phyloP scores from a whole-genome alignment of 768 basidiomycete genomes.

The Suillus brevipes region DNA sequence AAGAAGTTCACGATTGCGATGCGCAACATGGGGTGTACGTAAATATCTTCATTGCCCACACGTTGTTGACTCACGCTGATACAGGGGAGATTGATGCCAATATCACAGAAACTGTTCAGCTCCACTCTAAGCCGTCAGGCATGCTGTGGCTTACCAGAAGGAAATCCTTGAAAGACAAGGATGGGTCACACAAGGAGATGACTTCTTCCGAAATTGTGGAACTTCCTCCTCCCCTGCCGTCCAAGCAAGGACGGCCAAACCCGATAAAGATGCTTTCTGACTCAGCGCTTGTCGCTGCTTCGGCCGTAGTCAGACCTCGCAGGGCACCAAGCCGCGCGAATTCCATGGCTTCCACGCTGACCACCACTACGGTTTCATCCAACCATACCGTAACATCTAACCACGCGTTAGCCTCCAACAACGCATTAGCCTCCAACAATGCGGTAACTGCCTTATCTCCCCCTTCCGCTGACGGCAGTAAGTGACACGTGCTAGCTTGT shows the following conservation, averaged over 20 bases:
- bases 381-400: neutral
- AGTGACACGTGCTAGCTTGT: neutral
- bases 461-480: slow-evolving; percentile 9
- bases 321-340: slow-evolving; percentile 30
- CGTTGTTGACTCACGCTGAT: neutral
- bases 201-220: slow-evolving; percentile 27
- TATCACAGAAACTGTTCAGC: slow-evolving; percentile 61
- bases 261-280: slow-evolving; percentile 38
- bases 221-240: slow-evolving; percentile 18
- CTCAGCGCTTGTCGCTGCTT: slow-evolving; percentile 28
- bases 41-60: slow-evolving; percentile 3
- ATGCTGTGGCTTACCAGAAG: slow-evolving; percentile 56
- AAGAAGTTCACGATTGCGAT: slow-evolving; percentile 79
- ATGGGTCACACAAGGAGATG: slow-evolving; percentile 35
- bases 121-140: slow-evolving; percentile 48
- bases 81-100: slow-evolving; percentile 68
- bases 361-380: slow-evolving; percentile 13
- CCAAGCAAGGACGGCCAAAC: slow-evolving; percentile 34
- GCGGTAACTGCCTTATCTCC: slow-evolving; percentile 1
- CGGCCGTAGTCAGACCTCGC: slow-evolving; percentile 29
- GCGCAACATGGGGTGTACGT: slow-evolving; percentile 80
- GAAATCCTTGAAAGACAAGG: slow-evolving; percentile 39
- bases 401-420: neutral
- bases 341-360: slow-evolving; percentile 29
- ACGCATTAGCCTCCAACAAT: neutral